Base-by-base conservation (phyloP, 2,329 filamentous ascomycete genomes). In the Calonectria henricotiae region DNA sequence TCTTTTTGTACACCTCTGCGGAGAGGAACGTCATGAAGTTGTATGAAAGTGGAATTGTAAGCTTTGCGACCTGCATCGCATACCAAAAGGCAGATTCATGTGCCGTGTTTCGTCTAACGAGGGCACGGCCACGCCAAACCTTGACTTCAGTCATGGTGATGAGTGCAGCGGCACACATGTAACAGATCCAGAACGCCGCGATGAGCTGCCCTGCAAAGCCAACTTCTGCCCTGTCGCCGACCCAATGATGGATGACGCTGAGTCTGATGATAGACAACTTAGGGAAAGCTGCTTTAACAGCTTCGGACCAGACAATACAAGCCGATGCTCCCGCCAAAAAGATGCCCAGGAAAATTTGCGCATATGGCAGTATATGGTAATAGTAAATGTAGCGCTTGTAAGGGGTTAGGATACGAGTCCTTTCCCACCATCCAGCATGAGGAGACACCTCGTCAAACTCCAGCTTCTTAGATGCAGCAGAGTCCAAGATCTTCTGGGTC, bases 41-140 rank as follows among this genome's bases (percentile, higher is more conserved):
- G 89, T 98, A 99, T 4, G 94, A 92, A 9, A 99, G 87, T 0
- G 96, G 96, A 0, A 99, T 94, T 1, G 94, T 98, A 49, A 99
- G 90, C 78, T 95, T 94, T 62, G 96, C 96, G 12, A 98, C 93
- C 80, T 98, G 94, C 69, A 94, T 91, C 1, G 94, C 93, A 80
- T 98, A 99, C 95, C 97, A 99, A 75, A 96, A 97, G 0, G 96
- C 96, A 61, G 92, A 94, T 80, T 98, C 96, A 71, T 94, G 91
- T 69, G 97, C 96, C 0, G 96, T 99, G 79, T 97, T 96, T 68
- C 96, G 91, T 69, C 90, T 91, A 55, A 98, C 96, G 6, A 99
- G 87, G 0, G 96, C 96, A 39, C 96, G 91, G 60, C 97, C 96
- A 67, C 96, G 93, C 96, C 96, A 99, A n/a, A 98, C 95, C 79